Evolutionary conservation across 306 rosid genomes (phyloP).

Genomic region (Geum urbanum): DNA sequence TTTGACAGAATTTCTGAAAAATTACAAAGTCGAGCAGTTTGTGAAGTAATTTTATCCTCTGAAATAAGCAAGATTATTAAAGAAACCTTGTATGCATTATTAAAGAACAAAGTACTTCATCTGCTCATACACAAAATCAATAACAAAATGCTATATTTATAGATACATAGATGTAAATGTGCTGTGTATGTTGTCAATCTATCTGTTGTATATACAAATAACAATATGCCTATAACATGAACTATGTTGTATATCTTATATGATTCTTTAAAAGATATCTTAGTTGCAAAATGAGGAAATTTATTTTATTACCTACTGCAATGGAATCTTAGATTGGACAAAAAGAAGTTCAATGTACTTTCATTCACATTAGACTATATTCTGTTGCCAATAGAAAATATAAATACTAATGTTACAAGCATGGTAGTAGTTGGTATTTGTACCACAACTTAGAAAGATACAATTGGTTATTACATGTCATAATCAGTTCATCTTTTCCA

Average conservation of each 20-base stretch:
- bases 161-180: background rate
- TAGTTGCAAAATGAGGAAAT: background rate
- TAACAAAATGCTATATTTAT: background rate
- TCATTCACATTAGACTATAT: background rate
- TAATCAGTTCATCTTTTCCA: conserved; percentile 36
- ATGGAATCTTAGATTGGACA: background rate
- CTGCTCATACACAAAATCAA: too few species aligned
- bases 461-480: background rate
- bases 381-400: background rate
- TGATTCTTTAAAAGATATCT: background rate
- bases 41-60: background rate
- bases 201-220: background rate
- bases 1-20: background rate
- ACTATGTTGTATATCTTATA: background rate
- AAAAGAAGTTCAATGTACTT: background rate
- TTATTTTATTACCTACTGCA: background rate
- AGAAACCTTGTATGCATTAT: background rate
- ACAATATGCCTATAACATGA: background rate
- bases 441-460: background rate
- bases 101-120: too few species aligned
- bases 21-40: background rate
- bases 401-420: background rate
- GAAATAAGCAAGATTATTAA: background rate
- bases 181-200: too few species aligned
- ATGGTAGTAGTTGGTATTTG: background rate